Evolutionary conservation across 805 yeast species (phyloP), one percentile per base, ranked within the genome.

Genomic region (Cyberlindnera saturnus): DNA sequence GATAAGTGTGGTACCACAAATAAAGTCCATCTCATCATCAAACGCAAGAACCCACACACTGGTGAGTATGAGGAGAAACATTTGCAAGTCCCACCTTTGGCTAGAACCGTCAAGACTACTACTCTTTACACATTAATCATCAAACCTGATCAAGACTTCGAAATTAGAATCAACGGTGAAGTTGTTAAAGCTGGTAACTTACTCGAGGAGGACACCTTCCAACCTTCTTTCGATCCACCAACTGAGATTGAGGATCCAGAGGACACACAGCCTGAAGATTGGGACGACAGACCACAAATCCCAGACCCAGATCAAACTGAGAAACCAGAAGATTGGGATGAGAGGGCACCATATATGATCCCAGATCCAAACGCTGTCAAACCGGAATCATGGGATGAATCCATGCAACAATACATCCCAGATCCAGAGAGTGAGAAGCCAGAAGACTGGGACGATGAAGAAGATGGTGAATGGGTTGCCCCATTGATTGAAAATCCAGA

Each of bases 261-360:
- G 9, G 89, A 79, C 53, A 34, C 36, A 20, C 83, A 83, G 66
- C 97, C 97, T 11, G 75, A 59, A 1, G 83, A 82, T 60, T 90
- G 96, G 96, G 93, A 77, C 43, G 96, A 86, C 34, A 71, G 75
- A 30, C 70, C 67, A 47, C 57, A 53, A 34, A 83, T 90, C 41
- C 76, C 80, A 19, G 96, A 90, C 63, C 88, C 89, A 20, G 66
- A 66, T 5, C 63, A 71, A 52, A 70, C 79, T 15, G 63, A 44
- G 31, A 86, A 87, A 63, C 96, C 96, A 8, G 86, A 66, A 4
- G 93, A 85, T 57, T 90, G 95, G 86, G 95, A 88, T 58, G 89
- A 79, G 59, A 69, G 65, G 40, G 82, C 78, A 44, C 91, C 86
- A 17, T 59, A 63, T 48, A 58, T 66, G 55, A 82, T 90, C 46